Conservation (phyloP, 1,284 basidiomycete species). For the Inonotus hispidus region DNA sequence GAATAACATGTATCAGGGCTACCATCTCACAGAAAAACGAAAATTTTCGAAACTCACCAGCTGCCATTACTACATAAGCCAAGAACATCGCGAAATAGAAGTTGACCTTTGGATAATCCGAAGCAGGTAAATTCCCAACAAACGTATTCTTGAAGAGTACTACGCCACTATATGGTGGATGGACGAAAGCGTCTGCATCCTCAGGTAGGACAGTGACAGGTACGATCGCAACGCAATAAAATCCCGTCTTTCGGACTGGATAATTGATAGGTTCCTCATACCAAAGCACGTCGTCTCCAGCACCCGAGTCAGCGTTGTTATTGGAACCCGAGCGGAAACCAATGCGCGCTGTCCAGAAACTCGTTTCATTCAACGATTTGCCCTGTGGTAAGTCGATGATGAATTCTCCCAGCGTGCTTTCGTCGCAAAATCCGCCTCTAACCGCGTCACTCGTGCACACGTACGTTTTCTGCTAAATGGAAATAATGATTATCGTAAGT, state of each 20-base stretch:
- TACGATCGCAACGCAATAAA: conserved; percentile 89
- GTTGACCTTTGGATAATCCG: conserved; percentile 97
- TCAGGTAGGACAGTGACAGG: conserved; percentile 66
- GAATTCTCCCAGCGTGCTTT: conserved; percentile 73
- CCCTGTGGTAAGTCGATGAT: conserved; percentile 69
- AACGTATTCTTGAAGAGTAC: conserved; percentile 90
- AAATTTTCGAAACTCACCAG: not conserved
- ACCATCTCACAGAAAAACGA: conserved; percentile 43
- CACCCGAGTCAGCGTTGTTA: conserved; percentile 16
- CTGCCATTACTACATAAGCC: not conserved
- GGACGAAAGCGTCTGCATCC: conserved; percentile 46
- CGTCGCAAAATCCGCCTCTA: conserved; percentile 62
- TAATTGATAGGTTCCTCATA: conserved; percentile 72
- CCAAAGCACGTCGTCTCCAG: conserved; percentile 36
- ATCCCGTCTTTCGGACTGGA: conserved; percentile 82
- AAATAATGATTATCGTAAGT: conserved; percentile 17
- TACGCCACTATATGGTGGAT: conserved; percentile 78
- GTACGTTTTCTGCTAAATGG: conserved; percentile 74
- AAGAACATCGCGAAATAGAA: conserved; percentile 42
- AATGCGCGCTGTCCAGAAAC: conserved; percentile 73
- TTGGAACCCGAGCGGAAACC: conserved; percentile 38
- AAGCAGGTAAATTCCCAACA: conserved; percentile 82
- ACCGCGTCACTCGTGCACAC: conserved; percentile 82
- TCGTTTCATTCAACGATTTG: conserved; percentile 61
- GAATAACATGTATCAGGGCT: conserved; percentile 45